Conservation (phyloP, 2,329 filamentous ascomycete species). For the Venturia nashicola region DNA sequence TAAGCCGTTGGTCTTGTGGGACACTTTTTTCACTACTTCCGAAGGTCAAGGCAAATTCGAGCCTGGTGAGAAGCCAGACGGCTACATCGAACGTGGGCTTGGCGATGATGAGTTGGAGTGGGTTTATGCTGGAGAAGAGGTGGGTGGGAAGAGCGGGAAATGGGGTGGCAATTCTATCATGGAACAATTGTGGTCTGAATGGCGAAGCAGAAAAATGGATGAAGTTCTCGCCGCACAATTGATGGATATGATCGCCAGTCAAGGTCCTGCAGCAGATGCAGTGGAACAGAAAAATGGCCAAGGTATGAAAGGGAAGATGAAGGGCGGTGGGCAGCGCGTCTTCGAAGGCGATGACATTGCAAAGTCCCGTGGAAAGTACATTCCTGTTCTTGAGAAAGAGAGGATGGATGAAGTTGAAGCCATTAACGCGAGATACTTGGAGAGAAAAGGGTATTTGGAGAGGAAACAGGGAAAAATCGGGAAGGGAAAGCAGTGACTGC, state of each 20-base stretch:
- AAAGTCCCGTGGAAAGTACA: conserved; percentile 44
- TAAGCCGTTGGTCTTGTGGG: conserved; percentile 84
- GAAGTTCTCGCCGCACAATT: conserved; percentile 70
- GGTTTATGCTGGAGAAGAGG: conserved; percentile 14
- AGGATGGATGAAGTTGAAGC: conserved; percentile 46
- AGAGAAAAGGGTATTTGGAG: conserved; percentile 17
- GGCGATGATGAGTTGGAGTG: conserved; percentile 24
- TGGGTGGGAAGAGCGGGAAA: conserved; percentile 21
- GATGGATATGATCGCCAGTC: conserved; percentile 46
- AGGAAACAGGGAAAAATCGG: background rate
- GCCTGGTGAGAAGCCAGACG: conserved; percentile 48
- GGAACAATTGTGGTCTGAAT: conserved; percentile 68
- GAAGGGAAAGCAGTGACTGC: background rate
- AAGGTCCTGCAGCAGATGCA: conserved; percentile 13
- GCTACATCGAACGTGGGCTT: conserved; percentile 7
- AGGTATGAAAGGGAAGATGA: background rate
- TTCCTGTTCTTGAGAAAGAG: conserved; percentile 42
- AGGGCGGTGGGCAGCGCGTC: conserved; percentile 33
- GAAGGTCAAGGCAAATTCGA: conserved; percentile 50
- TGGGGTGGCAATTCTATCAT: conserved; percentile 38
- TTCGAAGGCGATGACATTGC: conserved; percentile 47
- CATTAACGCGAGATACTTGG: conserved; percentile 49
- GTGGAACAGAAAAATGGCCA: background rate
- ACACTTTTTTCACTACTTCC: conserved; percentile 69
- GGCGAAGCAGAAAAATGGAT: conserved; percentile 79